Base-by-base conservation (phyloP, 2,329 filamentous ascomycete species). In the Chrysoporthe cubensis region DNA sequence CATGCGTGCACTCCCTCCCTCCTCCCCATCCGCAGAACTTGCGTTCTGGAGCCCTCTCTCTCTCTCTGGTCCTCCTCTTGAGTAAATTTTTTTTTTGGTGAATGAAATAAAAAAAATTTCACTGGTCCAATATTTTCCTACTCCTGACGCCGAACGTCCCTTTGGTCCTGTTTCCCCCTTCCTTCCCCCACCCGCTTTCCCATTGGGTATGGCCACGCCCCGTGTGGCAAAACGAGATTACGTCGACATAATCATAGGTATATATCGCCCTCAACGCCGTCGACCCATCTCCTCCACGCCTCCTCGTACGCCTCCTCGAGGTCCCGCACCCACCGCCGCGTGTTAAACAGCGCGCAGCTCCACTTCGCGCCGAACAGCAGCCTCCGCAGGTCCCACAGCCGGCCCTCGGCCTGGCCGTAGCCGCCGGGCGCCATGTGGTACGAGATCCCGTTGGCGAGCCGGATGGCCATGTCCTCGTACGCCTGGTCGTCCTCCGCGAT, bases 271-370 rank as follows among this genome's bases (percentile, higher is more conserved):
- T 92, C 90, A 78, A 93, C 88, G 14, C 93, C 94, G 52, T 82
- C 84, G 50, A 94, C 93, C 95, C 96, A 99, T 76, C 88, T 87
- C 73, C 85, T 85, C 96, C 96, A 99, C 21, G 94, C 94, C 76
- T 91, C 88, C 71, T 92, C 90, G 77, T 97, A 99, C 14, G 94
- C 94, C 70, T 87, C 85, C 81, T 99, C 96, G 26, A 99, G 81
- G 79, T 98, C 94, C 59, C 84, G 81, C 37, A 98, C 95, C 96
- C 96, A 99, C 73, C 96, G 87, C 73, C 84, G 87, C 6, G 96
- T 99, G 78, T 99, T 89, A 77, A 99, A 99, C 56, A 99, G 83
- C 16, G 91, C 91, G 78, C 94, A 97, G 40, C 84, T 88, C 91
- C 93, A 97, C 73, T 95, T 90, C 74, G 88, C 90, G 70, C 93